Conservation (phyloP, 768 basidiomycete genomes). For the Psilocybe cubensis region DNA sequence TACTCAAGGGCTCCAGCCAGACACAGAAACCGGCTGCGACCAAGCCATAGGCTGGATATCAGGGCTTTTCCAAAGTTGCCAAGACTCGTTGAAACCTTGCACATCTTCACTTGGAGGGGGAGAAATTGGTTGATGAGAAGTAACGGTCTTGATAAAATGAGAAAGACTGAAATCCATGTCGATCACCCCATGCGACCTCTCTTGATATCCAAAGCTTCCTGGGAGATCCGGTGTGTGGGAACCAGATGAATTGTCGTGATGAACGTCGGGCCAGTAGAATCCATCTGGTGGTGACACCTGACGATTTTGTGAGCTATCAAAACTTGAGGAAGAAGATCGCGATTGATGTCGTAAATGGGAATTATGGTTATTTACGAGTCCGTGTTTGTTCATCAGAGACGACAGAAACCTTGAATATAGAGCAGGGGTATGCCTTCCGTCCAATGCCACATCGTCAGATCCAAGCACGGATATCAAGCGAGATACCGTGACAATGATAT, state of each 20-base stretch:
- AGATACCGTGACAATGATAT: slow-evolving; percentile 46
- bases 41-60: neutral
- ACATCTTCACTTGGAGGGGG: slow-evolving; percentile 16
- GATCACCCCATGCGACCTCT: slow-evolving; percentile 22
- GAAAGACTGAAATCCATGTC: slow-evolving; percentile 54
- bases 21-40: neutral
- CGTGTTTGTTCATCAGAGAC: slow-evolving; percentile 46
- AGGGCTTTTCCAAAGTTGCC: slow-evolving; percentile 12
- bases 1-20: slow-evolving; percentile 2
- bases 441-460: slow-evolving; percentile 54
- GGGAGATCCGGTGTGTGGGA: slow-evolving; percentile 2
- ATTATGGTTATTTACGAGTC: slow-evolving; percentile 5
- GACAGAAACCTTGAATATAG: slow-evolving; percentile 61
- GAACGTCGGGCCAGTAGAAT: slow-evolving; percentile 50
- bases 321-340: slow-evolving; percentile 4
- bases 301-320: slow-evolving; percentile 5
- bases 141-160: slow-evolving; percentile 46
- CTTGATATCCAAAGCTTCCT: slow-evolving; percentile 11
- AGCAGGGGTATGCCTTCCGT: slow-evolving; percentile 58
- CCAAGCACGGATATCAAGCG: slow-evolving; percentile 49
- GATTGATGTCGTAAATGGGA: slow-evolving; percentile 2
- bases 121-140: slow-evolving; percentile 15
- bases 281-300: slow-evolving; percentile 29
- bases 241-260: slow-evolving; percentile 13
- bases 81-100: slow-evolving; percentile 10